Conservation (phyloP, 345 rosid species). For the Anastatica hierochuntica region DNA sequence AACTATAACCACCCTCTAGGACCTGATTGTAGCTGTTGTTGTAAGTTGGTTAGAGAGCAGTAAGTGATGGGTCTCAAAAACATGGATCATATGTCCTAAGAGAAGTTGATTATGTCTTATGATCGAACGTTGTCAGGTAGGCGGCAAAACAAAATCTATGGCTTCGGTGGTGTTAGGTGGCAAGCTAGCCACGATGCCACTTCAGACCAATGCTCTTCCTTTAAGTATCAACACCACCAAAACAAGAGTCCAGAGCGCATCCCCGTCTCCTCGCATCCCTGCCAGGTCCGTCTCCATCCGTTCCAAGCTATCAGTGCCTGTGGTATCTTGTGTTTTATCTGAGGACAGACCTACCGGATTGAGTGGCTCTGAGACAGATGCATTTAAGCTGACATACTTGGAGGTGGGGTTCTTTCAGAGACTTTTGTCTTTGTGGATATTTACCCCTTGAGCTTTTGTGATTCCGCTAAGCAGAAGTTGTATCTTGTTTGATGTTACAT, state of each 20-base stretch:
- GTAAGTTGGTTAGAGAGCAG: too few relatives aligned
- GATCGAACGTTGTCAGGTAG: neutral
- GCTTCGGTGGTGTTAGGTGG: constrained; percentile 20
- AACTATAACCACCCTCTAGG: too few relatives aligned
- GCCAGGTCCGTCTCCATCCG: constrained; percentile 9
- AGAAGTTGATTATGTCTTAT: neutral
- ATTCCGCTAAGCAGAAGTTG: too few relatives aligned
- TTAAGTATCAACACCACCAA: constrained; percentile 21
- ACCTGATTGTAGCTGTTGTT: too few relatives aligned
- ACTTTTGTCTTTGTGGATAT: neutral
- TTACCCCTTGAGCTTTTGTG: neutral
- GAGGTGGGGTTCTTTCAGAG: constrained; percentile 42
- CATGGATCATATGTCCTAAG: too few relatives aligned
- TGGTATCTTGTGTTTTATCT: constrained; percentile 51
- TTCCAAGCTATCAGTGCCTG: constrained; percentile 26
- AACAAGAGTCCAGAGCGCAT: neutral
- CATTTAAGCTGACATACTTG: constrained; percentile 62
- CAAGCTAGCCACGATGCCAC: constrained; percentile 9
- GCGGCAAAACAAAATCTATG: constrained; percentile 4
- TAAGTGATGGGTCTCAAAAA: too few relatives aligned
- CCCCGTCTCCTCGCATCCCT: constrained; percentile 18
- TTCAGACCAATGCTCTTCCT: constrained; percentile 16
- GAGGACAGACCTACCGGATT: constrained; percentile 47
- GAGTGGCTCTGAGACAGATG: constrained; percentile 36
- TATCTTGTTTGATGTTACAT: too few relatives aligned